A percentile compares a stretch with the other conserved stretches of the same genome.
Conservation (phyloP, 2,329 filamentous ascomycete species). For the Penicillium sp. region DNA sequence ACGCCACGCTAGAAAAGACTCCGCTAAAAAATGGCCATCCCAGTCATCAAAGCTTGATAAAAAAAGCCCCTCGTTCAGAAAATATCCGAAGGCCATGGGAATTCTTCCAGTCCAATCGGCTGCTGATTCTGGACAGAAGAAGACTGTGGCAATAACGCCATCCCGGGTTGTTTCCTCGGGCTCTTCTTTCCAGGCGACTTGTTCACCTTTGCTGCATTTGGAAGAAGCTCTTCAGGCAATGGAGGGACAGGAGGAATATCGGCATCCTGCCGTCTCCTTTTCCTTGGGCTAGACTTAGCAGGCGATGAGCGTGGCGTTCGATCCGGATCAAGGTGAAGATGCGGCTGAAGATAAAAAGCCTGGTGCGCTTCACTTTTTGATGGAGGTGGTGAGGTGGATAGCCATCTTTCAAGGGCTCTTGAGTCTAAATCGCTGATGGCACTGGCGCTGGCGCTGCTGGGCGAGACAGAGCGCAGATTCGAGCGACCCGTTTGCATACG, state of each 20-base stretch:
- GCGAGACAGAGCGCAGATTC: constrained; percentile 25
- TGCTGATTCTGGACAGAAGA: constrained; percentile 9
- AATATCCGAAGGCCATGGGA: constrained; percentile 50
- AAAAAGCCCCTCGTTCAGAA: constrained; percentile 32
- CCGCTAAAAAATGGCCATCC: constrained; percentile 3
- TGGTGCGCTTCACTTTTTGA: constrained; percentile 11
- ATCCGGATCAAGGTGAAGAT: constrained; percentile 26
- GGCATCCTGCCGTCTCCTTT: constrained; percentile 25
- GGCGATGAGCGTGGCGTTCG: constrained; percentile 22
- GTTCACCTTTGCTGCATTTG: constrained; percentile 33
- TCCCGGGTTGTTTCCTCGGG: constrained; percentile 4
- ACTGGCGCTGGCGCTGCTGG: background rate
- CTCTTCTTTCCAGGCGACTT: constrained; percentile 26
- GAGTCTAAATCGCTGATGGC: background rate
- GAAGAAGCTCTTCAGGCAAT: constrained; percentile 39
- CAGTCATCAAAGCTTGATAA: background rate
- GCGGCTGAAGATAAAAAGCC: constrained; percentile 27
- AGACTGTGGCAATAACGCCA: constrained; percentile 9
- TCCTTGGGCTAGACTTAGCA: constrained; percentile 20
- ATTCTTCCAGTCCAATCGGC: constrained; percentile 29
- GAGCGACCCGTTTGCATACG: constrained; percentile 29
- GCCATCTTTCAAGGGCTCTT: constrained; percentile 10
- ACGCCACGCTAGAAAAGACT: background rate
- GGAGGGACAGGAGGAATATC: constrained; percentile 48
- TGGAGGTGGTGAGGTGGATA: constrained; percentile 16